These are phyloP conservation scores for Colletotrichum nymphaeae DNA, from an alignment of 2,329 filamentous ascomycete genomes.

Conservation along the genomic window DNA sequence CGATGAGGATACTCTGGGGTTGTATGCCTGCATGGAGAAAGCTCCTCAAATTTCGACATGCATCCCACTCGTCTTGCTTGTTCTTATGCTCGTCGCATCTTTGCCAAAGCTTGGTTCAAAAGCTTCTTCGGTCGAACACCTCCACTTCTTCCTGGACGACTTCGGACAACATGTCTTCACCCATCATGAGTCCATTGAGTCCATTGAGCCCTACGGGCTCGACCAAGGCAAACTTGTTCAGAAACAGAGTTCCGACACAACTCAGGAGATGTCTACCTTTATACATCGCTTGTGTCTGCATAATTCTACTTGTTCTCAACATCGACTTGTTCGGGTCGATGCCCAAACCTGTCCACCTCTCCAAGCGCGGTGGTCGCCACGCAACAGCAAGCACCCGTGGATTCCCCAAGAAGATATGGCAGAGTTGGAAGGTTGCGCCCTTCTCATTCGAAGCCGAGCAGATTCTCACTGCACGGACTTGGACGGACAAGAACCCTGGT, in stretches of 20 bases:
- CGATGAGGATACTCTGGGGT: background rate
- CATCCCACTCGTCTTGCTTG: background rate
- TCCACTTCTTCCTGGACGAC: background rate
- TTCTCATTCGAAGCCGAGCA: slow-evolving; percentile 75
- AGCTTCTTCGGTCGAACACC: slow-evolving; percentile 8
- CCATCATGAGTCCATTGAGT: slow-evolving; percentile 26
- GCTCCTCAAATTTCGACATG: slow-evolving; percentile 15
- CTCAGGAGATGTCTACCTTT: slow-evolving; percentile 59
- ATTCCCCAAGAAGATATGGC: slow-evolving; percentile 80
- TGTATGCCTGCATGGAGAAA: slow-evolving; percentile 11
- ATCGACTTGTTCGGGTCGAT: slow-evolving; percentile 51
- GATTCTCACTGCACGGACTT: slow-evolving; percentile 69
- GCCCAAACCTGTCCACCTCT: slow-evolving; percentile 38
- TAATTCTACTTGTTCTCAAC: slow-evolving; percentile 60
- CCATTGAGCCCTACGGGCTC: slow-evolving; percentile 24
- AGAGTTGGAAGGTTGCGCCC: slow-evolving; percentile 79
- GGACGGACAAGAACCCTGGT: slow-evolving; percentile 73
- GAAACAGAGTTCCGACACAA: slow-evolving; percentile 57
- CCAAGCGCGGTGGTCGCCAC: slow-evolving; percentile 30
- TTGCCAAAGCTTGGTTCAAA: slow-evolving; percentile 13
- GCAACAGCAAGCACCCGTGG: slow-evolving; percentile 39
- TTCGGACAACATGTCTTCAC: slow-evolving; percentile 19
- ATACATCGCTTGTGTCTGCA: slow-evolving; percentile 55
- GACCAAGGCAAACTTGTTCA: slow-evolving; percentile 36
- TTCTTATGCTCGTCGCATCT: slow-evolving; percentile 8